These are phyloP conservation scores for Penicillium sp. DNA, from an alignment of 2,329 filamentous ascomycete genomes.

Conservation along the genomic window DNA sequence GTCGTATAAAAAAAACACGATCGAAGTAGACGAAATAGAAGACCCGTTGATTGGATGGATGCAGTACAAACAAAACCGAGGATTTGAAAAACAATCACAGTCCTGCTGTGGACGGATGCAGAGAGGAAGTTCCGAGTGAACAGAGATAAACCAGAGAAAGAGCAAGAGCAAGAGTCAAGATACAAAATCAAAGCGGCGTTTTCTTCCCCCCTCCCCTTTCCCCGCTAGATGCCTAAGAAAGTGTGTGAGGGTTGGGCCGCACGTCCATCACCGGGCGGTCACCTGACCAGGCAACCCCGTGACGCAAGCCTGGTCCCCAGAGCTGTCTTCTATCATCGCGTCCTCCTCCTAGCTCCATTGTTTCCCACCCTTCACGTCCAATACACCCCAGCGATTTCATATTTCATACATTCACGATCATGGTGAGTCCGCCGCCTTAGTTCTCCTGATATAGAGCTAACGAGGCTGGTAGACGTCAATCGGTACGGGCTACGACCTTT, in stretches of 20 bases:
- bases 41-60: too few species aligned
- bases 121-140: background rate
- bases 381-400: background rate
- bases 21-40: background rate
- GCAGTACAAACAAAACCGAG: too few species aligned
- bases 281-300: slow-evolving; percentile 38
- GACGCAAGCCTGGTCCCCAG: slow-evolving; percentile 31
- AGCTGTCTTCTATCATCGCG: slow-evolving; percentile 18
- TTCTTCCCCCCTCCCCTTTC: background rate
- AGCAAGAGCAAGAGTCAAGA: background rate
- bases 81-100: too few species aligned
- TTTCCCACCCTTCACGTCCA: slow-evolving; percentile 22
- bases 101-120: background rate
- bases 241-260: slow-evolving; percentile 23
- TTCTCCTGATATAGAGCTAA: slow-evolving; percentile 17
- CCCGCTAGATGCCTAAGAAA: slow-evolving; percentile 21
- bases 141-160: background rate
- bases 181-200: too few species aligned
- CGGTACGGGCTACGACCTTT: slow-evolving; percentile 98
- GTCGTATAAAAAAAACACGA: background rate
- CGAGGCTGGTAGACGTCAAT: slow-evolving; percentile 79
- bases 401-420: slow-evolving; percentile 14
- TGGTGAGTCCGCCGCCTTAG: slow-evolving; percentile 18
- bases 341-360: slow-evolving; percentile 27
- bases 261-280: slow-evolving; percentile 10